phyloP scores from a whole-genome alignment of 202 grass and related monocot genomes.

The Hordeum pubiflorum region DNA sequence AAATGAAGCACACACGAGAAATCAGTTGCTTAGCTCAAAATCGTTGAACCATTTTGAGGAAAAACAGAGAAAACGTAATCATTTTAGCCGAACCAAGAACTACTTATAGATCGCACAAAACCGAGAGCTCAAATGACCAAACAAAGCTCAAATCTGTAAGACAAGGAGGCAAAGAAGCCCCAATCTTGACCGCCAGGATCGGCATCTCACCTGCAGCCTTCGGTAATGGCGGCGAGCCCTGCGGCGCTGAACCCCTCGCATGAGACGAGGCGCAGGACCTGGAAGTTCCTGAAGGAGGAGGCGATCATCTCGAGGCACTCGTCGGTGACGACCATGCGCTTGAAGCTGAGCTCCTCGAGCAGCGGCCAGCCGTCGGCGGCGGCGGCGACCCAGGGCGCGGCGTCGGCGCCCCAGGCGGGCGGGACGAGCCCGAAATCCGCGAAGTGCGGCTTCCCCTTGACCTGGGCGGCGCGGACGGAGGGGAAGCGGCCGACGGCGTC shows the following conservation, averaged over 20 bases:
- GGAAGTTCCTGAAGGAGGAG: conserved; percentile 57
- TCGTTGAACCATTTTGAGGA: neutral
- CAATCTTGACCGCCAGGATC: conserved; percentile 1
- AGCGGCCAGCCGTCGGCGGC: conserved; percentile 59
- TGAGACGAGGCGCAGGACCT: conserved; percentile 48
- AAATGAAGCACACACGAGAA: neutral
- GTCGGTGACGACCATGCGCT: conserved; percentile 69
- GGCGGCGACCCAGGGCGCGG: conserved; percentile 52
- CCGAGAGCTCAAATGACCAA: neutral
- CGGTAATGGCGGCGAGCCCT: conserved; percentile 57
- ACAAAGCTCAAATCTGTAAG: neutral
- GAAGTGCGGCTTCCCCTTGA: conserved; percentile 79
- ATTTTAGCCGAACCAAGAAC: neutral
- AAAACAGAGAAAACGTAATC: neutral
- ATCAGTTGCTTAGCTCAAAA: neutral
- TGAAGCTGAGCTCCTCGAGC: conserved; percentile 71
- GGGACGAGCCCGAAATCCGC: conserved; percentile 59
- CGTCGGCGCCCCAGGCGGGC: conserved; percentile 42
- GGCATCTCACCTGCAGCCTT: conserved; percentile 49
- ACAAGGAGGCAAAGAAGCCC: neutral
- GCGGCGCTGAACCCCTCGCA: conserved; percentile 66
- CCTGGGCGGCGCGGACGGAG: conserved; percentile 37
- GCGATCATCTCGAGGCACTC: conserved; percentile 70
- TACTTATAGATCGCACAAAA: conserved; percentile 11
- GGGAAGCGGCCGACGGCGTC: conserved; percentile 54